These are phyloP conservation scores for Rhynchosporium agropyri DNA, from an alignment of 2,329 filamentous ascomycete species.

Conservation along the genomic window DNA sequence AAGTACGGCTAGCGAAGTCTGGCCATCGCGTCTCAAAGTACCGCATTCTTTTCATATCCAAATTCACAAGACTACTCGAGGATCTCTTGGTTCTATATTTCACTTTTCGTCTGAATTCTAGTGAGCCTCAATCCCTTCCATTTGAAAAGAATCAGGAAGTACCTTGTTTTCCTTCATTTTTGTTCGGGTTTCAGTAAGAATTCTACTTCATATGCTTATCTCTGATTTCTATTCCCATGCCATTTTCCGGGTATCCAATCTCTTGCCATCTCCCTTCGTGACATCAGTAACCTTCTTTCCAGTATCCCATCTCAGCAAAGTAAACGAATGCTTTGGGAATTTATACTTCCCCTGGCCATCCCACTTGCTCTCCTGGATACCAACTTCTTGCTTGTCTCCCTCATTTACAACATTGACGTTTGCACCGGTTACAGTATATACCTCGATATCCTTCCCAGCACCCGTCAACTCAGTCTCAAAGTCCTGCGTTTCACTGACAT, in stretches of 20 bases:
- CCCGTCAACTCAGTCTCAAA: slow-evolving; percentile 65
- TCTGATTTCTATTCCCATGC: slow-evolving; percentile 29
- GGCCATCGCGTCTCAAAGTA: no score
- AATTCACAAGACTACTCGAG: no score
- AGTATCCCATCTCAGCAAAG: slow-evolving; percentile 58
- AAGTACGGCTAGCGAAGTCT: no score
- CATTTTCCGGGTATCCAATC: slow-evolving; percentile 39
- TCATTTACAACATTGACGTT: slow-evolving; percentile 63
- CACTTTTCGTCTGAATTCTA: no score
- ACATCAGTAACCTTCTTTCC: slow-evolving; percentile 38
- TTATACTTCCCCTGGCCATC: slow-evolving; percentile 61
- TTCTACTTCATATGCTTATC: no score
- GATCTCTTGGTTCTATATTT: no score
- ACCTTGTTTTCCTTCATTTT: no score
- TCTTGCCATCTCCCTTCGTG: slow-evolving; percentile 28
- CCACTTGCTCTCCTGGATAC: slow-evolving; percentile 63
- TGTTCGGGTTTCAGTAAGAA: no score
- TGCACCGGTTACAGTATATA: slow-evolving; percentile 64
- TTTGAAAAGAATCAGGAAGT: no score
- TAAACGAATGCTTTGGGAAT: slow-evolving; percentile 72
- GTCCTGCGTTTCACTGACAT: slow-evolving; percentile 63
- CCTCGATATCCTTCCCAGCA: slow-evolving; percentile 54
- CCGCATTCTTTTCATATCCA: no score
- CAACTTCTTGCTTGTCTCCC: slow-evolving; percentile 63
- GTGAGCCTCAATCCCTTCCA: no score